A percentile compares a stretch with the other conserved stretches of the same genome.
Conservation (phyloP, 208 protist species). For the Trypanosoma lewisi region DNA sequence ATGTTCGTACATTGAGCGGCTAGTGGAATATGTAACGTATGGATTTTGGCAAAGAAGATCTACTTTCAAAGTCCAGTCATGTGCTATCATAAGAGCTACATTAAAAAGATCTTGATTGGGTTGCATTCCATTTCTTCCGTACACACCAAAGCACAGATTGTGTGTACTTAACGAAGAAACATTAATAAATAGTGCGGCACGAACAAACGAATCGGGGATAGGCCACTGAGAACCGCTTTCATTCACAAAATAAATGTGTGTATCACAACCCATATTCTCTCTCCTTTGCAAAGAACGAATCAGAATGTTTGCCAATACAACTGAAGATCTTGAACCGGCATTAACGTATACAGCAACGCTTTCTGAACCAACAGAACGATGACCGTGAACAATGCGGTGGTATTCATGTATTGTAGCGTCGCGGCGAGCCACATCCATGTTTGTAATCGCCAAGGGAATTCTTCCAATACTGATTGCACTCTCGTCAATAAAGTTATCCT, state of each 20-base stretch:
- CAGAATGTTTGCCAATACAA: conserved; percentile 45
- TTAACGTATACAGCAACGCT: conserved; percentile 68
- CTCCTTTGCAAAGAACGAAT: conserved; percentile 32
- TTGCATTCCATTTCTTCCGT: conserved; percentile 55
- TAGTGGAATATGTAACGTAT: conserved; percentile 13
- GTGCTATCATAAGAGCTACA: conserved; percentile 20
- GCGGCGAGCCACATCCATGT: neutral
- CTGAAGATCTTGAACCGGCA: conserved; percentile 31
- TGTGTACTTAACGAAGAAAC: conserved; percentile 45
- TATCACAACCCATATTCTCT: conserved; percentile 50
- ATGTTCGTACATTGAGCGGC: conserved; percentile 27
- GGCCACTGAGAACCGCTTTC: conserved; percentile 36
- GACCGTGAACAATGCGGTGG: conserved; percentile 47
- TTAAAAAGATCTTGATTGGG: conserved; percentile 72
- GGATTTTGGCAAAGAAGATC: conserved; percentile 50
- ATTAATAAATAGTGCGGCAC: conserved; percentile 61
- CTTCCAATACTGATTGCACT: conserved; percentile 42
- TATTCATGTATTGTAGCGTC: conserved; percentile 26
- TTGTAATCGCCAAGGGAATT: conserved; percentile 15
- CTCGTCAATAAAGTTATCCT: conserved; percentile 50
- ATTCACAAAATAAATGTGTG: conserved; percentile 67
- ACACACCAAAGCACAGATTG: conserved; percentile 49
- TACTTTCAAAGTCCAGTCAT: conserved; percentile 1
- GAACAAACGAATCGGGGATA: conserved; percentile 46
- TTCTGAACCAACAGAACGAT: conserved; percentile 61